Evolutionary conservation across 129 eudicot genomes (phyloP).

Genomic region (Flaveria trinervia): DNA sequence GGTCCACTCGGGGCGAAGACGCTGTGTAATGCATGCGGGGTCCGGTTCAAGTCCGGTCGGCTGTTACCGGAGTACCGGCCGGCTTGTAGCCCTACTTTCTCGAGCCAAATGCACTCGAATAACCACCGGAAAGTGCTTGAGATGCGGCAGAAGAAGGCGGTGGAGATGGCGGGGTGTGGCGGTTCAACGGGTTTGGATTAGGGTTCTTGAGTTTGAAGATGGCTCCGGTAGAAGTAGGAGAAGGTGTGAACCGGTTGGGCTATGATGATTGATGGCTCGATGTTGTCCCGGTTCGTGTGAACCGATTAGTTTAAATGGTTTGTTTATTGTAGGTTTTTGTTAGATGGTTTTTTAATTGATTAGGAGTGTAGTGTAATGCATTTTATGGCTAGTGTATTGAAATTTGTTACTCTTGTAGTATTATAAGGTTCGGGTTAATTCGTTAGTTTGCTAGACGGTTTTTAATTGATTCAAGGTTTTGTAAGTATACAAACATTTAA

Average conservation of each 20-base stretch:
- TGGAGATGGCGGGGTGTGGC: constrained; percentile 37
- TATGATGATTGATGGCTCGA: constrained; percentile 17
- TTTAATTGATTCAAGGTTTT: no score
- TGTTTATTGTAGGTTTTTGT: constrained; percentile 11
- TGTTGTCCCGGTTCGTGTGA: constrained; percentile 9
- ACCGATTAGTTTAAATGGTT: constrained; percentile 13
- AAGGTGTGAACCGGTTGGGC: constrained; percentile 31
- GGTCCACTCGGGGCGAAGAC: constrained; percentile 91
- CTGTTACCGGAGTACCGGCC: constrained; percentile 89
- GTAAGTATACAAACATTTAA: no score
- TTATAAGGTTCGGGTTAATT: no score
- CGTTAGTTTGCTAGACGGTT: no score
- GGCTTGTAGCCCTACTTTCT: constrained; percentile 85
- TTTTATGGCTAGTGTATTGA: background rate
- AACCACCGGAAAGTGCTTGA: constrained; percentile 89
- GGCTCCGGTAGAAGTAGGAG: constrained; percentile 4
- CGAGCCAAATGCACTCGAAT: constrained; percentile 70
- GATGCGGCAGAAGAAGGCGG: constrained; percentile 79
- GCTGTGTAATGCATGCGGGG: constrained; percentile 92
- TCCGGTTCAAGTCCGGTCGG: constrained; percentile 91
- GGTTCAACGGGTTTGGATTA: constrained; percentile 38
- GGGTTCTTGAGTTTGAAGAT: constrained; percentile 38
- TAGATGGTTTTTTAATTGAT: background rate
- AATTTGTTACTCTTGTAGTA: background rate
- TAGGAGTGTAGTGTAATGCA: background rate